These are phyloP conservation scores for Wickerhamiella azyma DNA, from an alignment of 805 yeast genomes.

Conservation along the genomic window DNA sequence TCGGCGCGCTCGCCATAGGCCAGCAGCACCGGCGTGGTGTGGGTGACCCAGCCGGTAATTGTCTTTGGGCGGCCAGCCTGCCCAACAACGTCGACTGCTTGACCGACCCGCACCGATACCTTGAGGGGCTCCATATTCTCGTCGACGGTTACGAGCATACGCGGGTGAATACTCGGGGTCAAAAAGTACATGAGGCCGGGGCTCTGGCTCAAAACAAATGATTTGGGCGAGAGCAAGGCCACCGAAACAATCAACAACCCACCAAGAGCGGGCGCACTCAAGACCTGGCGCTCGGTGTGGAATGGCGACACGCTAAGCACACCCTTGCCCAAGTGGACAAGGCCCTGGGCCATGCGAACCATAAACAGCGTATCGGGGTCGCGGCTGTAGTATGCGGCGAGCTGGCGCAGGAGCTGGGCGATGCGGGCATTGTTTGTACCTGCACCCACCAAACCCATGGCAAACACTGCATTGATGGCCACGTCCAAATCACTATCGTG, in stretches of 20 bases:
- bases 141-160: slow-evolving; percentile 85
- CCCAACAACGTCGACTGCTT: slow-evolving; percentile 96
- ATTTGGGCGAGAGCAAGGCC: slow-evolving; percentile 71
- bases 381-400: slow-evolving; percentile 83
- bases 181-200: slow-evolving; percentile 77
- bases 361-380: slow-evolving; percentile 83
- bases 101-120: slow-evolving; percentile 96
- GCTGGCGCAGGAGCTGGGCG: slow-evolving; percentile 87
- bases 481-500: slow-evolving; percentile 92
- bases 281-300: slow-evolving; percentile 72
- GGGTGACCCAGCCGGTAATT: slow-evolving; percentile 99
- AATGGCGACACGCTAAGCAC: slow-evolving; percentile 80
- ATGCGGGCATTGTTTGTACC: slow-evolving; percentile 98
- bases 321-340: slow-evolving; percentile 92
- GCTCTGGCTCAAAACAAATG: slow-evolving; percentile 57
- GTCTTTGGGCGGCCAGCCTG: slow-evolving; percentile 99
- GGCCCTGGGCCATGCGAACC: slow-evolving; percentile 90
- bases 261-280: slow-evolving; percentile 82
- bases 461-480: slow-evolving; percentile 84
- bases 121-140: slow-evolving; percentile 82
- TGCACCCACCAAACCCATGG: slow-evolving; percentile 97
- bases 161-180: slow-evolving; percentile 80
- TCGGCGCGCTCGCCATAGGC: slow-evolving; percentile 96
- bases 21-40: slow-evolving; percentile 87
- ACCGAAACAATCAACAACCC: slow-evolving; percentile 74